Evolutionary conservation across 345 rosid genomes (phyloP).

Genomic region (Conringia planisiliqua): DNA sequence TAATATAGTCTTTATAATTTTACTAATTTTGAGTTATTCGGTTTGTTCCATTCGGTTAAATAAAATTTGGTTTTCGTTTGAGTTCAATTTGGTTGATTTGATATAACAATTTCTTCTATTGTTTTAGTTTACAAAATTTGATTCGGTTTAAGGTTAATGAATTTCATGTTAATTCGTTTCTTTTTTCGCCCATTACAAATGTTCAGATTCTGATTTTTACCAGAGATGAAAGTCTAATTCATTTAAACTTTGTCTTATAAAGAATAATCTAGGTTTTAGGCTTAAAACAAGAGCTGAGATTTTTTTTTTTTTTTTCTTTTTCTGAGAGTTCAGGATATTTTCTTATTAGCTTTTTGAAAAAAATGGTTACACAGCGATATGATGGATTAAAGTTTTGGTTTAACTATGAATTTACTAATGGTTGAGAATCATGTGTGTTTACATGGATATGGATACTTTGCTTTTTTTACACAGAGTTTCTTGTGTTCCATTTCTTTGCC

Average conservation of each 20-base stretch:
- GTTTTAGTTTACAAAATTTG: neutral
- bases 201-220: no score
- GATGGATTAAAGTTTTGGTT: neutral
- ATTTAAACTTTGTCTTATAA: no score
- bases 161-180: no score
- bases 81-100: neutral
- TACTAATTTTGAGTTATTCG: neutral
- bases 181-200: no score
- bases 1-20: no score
- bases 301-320: neutral
- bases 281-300: no score
- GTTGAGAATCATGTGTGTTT: neutral
- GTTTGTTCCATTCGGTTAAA: neutral
- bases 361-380: neutral
- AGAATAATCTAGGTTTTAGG: no score
- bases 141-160: no score
- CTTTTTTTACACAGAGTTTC: neutral
- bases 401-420: neutral
- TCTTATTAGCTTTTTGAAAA: neutral
- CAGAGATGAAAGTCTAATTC: no score
- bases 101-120: neutral
- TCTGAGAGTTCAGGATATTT: neutral
- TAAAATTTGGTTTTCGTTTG: neutral
- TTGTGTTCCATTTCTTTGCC: neutral
- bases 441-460: conserved; percentile 28